These are phyloP conservation scores for Xylaria hypoxylon DNA, from an alignment of 2,329 filamentous ascomycete genomes.

Conservation along the genomic window DNA sequence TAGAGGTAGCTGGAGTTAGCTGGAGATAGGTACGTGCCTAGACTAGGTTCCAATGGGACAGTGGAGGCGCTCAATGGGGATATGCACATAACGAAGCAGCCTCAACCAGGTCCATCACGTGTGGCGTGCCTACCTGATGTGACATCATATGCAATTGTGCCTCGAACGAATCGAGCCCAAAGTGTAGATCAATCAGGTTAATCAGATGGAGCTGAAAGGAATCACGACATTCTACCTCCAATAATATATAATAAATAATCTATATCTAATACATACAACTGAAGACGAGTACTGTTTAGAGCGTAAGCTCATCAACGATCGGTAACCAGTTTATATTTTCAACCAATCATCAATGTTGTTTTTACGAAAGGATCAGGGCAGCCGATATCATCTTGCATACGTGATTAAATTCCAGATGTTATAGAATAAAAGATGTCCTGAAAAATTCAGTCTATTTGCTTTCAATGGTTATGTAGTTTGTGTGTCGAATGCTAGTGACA, in stretches of 20 bases:
- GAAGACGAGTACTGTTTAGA: no score
- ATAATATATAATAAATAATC: no score
- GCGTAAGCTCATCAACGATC: no score
- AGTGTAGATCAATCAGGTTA: no score
- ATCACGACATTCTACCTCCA: no score
- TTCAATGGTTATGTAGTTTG: background rate
- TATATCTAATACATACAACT: no score
- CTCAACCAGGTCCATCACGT: background rate
- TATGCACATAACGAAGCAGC: slow-evolving; percentile 28
- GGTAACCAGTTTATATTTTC: no score
- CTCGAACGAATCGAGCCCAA: no score
- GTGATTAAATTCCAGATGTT: background rate
- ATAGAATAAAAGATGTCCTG: background rate
- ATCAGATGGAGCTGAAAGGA: no score
- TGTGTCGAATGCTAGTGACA: slow-evolving; percentile 3
- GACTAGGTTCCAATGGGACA: background rate
- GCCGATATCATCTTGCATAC: background rate
- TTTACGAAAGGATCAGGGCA: background rate
- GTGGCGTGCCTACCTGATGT: slow-evolving; percentile 1
- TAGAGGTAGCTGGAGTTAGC: background rate
- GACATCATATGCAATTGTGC: slow-evolving; percentile 17
- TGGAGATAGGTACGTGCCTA: background rate
- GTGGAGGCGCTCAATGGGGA: no score
- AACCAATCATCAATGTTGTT: no score
- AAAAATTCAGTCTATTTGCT: background rate